These are phyloP conservation scores for Herpetospermum pedunculosum DNA, from an alignment of 306 rosid species.

Conservation along the genomic window DNA sequence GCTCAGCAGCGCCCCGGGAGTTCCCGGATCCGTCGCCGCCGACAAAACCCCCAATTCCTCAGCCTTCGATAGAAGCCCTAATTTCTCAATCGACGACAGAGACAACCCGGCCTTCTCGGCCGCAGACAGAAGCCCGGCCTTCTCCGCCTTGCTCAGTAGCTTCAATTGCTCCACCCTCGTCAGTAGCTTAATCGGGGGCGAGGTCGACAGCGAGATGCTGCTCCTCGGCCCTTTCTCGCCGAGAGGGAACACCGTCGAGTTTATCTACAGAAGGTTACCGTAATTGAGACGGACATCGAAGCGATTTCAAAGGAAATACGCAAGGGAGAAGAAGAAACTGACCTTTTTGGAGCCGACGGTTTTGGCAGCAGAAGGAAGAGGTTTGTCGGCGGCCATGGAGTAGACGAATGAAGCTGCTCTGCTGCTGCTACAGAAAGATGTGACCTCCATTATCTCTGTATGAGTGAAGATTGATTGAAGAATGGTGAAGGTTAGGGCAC, in stretches of 20 bases:
- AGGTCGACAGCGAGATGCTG: conserved; percentile 23
- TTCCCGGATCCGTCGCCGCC: conserved; percentile 80
- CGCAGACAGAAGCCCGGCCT: conserved; percentile 81
- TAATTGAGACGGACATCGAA: too few species aligned
- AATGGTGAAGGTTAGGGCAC: neutral
- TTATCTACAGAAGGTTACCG: too few species aligned
- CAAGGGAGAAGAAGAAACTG: too few species aligned
- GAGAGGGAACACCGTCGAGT: conserved; percentile 49
- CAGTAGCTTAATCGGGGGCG: conserved; percentile 50
- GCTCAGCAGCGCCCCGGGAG: conserved; percentile 54
- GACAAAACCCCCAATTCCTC: conserved; percentile 82
- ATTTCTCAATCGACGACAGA: conserved; percentile 59
- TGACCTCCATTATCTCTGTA: conserved; percentile 37
- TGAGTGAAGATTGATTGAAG: neutral
- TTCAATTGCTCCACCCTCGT: conserved; percentile 85
- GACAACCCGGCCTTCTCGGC: conserved; percentile 82
- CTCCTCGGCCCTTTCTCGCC: conserved; percentile 53
- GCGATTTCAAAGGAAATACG: too few species aligned
- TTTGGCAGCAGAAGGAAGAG: conserved; percentile 39
- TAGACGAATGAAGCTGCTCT: conserved; percentile 17
- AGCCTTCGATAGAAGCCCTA: conserved; percentile 83
- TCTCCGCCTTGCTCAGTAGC: conserved; percentile 81
- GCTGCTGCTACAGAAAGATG: conserved; percentile 28
- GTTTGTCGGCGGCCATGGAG: conserved; percentile 68
- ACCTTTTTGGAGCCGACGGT: conserved; percentile 63